Base-by-base conservation (phyloP, 2,329 filamentous ascomycete species). In the Botrytis cinerea region DNA sequence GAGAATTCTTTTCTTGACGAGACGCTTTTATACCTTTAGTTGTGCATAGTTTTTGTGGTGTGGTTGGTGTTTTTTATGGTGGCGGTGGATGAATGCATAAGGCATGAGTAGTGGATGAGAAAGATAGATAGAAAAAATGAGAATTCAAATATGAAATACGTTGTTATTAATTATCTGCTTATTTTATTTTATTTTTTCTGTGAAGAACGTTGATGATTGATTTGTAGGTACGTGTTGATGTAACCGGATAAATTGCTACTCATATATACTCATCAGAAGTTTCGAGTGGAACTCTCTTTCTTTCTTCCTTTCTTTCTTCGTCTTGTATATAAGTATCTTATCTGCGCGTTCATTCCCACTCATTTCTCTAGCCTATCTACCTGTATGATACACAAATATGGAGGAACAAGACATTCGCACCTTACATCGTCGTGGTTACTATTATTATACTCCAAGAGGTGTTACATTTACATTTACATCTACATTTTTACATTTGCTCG, bases 31-130 rank as follows among this genome's bases (percentile, higher is more conserved):
- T 68, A 40, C 18, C 38, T 67, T 67, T 54, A 25, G 32, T 68
- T 57, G 64, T 68, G 48, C 22, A 68, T 68, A 57, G 35, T 43
- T 68, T 66, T 68, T 40, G 22, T 38, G 28, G 16, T 16, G 48
- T 16, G 45, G 18, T 57, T 68, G 64, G 35, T 54, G 64, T 35
- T 28, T 43, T 43, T 68, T 35, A 20, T 32, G 61, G n/a, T 18
- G 40, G 28, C 28, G 40, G 20, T 28, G n/a, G 25, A 62, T 51
- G 46, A 9, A 54, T 54, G 51, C 51, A 14, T 54, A 18, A 18
- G 28, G 51, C n/a, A 57, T 28, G 51, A 14, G 16, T 8, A 57
- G 51, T 14, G n/a, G 51, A 57, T 18, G 51, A 38, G 6, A 57
- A 28, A 57, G 51, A 28, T 28, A 28, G 10, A 57, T 57, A 18